Percentiles rank a stretch among this genome's conserved stretches.
These are phyloP conservation scores for Salmacisia buchloeana DNA, from an alignment of 1,284 basidiomycete genomes.

Conservation along the genomic window DNA sequence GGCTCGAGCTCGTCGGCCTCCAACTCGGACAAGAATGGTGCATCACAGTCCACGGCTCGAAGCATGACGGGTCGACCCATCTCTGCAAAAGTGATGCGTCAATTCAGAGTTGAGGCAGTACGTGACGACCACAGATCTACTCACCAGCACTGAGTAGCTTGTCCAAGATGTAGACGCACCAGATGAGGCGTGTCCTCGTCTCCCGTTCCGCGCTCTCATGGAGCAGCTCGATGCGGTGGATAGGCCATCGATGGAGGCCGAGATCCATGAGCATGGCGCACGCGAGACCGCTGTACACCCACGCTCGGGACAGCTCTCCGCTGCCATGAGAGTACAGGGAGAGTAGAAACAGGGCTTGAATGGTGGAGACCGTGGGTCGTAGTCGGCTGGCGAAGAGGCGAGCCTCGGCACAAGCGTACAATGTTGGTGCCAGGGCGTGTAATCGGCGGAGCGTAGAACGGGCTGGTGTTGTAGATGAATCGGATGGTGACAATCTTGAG, in stretches of 20 bases:
- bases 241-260: slow-evolving; percentile 50
- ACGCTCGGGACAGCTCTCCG: slow-evolving; percentile 52
- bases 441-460: neutral
- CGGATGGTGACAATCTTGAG: neutral
- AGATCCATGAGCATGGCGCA: slow-evolving; percentile 53
- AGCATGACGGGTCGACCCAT: slow-evolving; percentile 53
- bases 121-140: neutral
- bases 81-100: slow-evolving; percentile 43
- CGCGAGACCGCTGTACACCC: slow-evolving; percentile 51
- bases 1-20: slow-evolving; percentile 54
- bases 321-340: slow-evolving; percentile 53
- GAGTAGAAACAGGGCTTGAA: slow-evolving; percentile 52
- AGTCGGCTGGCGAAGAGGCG: slow-evolving; percentile 32
- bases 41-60: slow-evolving; percentile 50
- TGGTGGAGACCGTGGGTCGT: slow-evolving; percentile 31
- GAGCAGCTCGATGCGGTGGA: slow-evolving; percentile 31
- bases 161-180: slow-evolving; percentile 53
- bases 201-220: slow-evolving; percentile 42
- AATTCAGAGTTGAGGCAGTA: neutral
- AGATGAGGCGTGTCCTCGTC: slow-evolving; percentile 51
- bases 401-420: slow-evolving; percentile 20
- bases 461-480: neutral
- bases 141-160: slow-evolving; percentile 44
- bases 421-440: neutral
- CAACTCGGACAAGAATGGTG: slow-evolving; percentile 50